Base-by-base conservation (phyloP, 2,329 filamentous ascomycete species). In the Mycosphaerella sp. region DNA sequence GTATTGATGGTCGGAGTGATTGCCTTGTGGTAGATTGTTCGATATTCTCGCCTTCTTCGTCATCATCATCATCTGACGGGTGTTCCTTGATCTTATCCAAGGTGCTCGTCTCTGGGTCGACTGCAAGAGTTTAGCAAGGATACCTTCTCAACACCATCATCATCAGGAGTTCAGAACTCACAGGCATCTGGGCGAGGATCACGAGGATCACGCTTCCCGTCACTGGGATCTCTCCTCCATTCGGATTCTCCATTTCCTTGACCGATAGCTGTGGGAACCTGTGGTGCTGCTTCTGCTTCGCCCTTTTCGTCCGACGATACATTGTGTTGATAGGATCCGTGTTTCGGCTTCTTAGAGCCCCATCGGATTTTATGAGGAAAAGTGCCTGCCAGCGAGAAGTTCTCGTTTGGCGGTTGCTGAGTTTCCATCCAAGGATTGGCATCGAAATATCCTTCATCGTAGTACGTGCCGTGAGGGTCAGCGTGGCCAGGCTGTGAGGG, bases 381-480 rank as follows among this genome's bases (percentile, higher is more conserved):
- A 1, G 61, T 64, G 16, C 56, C 50, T 3, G 59, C 60, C 21
- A 64, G 48, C 6, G 54, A 59, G 44, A 64, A 63, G 21, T 47
- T 58, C 2, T 56, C 53, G n/a, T 59, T 32, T 16, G 13, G 40
- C n/a, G 54, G 47, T 13, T 59, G 37, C 10, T 56, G 45, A 14
- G 55, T 52, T 13, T 61, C 55, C 53, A 61, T 63, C 52, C 55
- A 50, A 27, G 62, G 61, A 47, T 64, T 64, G 6, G 56, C 49
- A 17, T 57, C 50, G 25, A 57, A 57, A 39, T 64, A 64, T 40
- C 59, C 62, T 43, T 62, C 56, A 8, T 57, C 53, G 36, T 56
- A 62, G 39, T 61, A 59, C 0, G 64, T 64, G 48, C 62, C 48
- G 40, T 66, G 59, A 14, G 54, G 54, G 39, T 60, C 58, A 21